phyloP scores from a whole-genome alignment of 169 alveolate genomes.

The Eimeria praecox region DNA sequence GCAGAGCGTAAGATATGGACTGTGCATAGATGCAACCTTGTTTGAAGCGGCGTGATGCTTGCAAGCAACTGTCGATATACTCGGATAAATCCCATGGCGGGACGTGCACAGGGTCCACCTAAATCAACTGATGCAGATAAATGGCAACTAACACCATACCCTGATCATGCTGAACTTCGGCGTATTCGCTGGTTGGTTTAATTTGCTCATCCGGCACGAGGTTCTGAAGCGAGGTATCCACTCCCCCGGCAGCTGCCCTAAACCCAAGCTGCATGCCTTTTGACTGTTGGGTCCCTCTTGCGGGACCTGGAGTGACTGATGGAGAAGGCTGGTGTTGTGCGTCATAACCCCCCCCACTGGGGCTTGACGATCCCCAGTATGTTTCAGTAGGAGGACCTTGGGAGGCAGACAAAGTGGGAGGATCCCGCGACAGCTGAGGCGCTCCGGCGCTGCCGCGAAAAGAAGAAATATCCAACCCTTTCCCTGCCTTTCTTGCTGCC shows the following conservation, averaged over 20 bases:
- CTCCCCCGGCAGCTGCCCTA: constrained; percentile 27
- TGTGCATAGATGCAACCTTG: neutral
- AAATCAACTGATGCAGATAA: neutral
- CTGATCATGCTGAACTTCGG: constrained; percentile 51
- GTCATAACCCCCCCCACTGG: constrained; percentile 24
- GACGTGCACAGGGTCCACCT: neutral
- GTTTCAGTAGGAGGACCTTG: neutral
- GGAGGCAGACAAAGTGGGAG: constrained; percentile 42
- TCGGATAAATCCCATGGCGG: neutral
- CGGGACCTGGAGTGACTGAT: constrained; percentile 23
- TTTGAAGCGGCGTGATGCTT: neutral
- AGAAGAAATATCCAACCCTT: constrained; percentile 38
- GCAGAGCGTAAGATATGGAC: neutral
- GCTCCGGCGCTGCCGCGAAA: constrained; percentile 33
- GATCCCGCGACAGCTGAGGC: constrained; percentile 59
- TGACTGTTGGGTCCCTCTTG: constrained; percentile 62
- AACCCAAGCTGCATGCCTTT: constrained; percentile 69
- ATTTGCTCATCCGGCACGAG: constrained; percentile 61
- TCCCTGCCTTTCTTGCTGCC: constrained; percentile 54
- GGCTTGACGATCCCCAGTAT: constrained; percentile 44
- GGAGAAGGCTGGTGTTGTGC: constrained; percentile 46
- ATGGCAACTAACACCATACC: neutral
- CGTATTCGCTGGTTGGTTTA: constrained; percentile 16
- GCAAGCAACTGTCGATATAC: neutral
- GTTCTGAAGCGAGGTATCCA: constrained; percentile 30